phyloP scores from a whole-genome alignment of 441 rosid genomes.

The Adansonia rubrostipa region DNA sequence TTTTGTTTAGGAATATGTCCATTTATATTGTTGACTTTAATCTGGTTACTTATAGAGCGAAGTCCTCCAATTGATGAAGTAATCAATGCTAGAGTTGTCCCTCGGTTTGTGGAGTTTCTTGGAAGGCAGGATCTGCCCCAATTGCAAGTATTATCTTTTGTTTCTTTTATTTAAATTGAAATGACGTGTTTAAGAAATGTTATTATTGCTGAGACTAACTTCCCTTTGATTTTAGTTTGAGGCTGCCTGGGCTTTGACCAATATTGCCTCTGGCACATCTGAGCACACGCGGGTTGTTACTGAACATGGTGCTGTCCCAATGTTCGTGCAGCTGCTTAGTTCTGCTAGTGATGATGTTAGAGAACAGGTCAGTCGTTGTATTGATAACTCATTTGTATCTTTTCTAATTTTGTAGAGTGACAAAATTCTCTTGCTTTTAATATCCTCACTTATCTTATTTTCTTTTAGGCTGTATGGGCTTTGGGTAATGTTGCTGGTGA shows the following conservation, averaged over 20 bases:
- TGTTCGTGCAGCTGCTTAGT: conserved; percentile 28
- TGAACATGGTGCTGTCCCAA: conserved; percentile 29
- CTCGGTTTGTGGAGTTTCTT: conserved; percentile 72
- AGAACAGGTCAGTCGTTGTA: conserved; percentile 28
- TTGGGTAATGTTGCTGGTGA: conserved; percentile 34
- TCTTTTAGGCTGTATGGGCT: conserved; percentile 31
- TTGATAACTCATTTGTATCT: neutral
- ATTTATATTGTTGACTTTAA: conserved; percentile 7
- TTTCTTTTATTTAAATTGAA: conserved; percentile 21
- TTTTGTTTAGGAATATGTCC: neutral
- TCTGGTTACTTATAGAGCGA: conserved; percentile 50
- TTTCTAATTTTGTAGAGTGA: neutral
- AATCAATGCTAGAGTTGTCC: conserved; percentile 66
- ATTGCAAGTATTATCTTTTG: conserved; percentile 48
- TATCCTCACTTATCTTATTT: neutral
- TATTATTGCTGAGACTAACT: neutral
- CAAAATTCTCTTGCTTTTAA: neutral
- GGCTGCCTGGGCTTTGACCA: conserved; percentile 32
- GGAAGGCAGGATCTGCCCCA: conserved; percentile 66
- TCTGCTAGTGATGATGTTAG: conserved; percentile 30
- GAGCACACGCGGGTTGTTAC: conserved; percentile 31
- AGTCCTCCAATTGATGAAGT: conserved; percentile 82
- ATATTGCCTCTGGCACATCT: conserved; percentile 30
- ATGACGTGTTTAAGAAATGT: neutral
- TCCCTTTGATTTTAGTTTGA: conserved; percentile 14